Evolutionary conservation across 106 monocot species (phyloP).

Genomic region (Vanilla planifolia): DNA sequence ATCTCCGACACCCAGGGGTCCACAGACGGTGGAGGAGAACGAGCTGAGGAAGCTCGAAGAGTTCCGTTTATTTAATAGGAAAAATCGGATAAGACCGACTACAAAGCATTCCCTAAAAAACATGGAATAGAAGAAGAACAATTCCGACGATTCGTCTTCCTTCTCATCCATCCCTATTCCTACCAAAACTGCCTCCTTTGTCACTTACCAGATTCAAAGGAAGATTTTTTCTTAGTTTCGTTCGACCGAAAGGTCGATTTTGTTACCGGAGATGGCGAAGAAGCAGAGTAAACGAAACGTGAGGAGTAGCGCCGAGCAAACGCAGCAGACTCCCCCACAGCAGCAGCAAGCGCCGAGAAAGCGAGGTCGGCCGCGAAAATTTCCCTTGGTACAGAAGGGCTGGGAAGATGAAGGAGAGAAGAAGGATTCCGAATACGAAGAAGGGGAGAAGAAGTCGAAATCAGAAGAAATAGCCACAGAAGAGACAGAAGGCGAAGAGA

Average conservation of each 20-base stretch:
- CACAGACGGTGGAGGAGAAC: not conserved
- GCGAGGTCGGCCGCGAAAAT: not conserved
- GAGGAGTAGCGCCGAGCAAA: not conserved
- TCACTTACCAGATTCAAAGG: too few species aligned
- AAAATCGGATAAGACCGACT: not conserved
- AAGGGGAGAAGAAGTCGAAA: not conserved
- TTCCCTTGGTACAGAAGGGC: not conserved
- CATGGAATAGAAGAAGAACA: not conserved
- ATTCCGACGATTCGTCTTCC: not conserved
- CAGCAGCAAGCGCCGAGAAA: conserved; percentile 5
- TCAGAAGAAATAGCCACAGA: not conserved
- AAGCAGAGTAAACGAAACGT: conserved; percentile 1
- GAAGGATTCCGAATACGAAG: conserved; percentile 1
- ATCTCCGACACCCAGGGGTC: not conserved
- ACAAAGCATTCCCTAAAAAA: not conserved
- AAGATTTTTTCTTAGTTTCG: not conserved
- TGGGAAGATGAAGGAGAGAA: not conserved
- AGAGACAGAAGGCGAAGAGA: not conserved
- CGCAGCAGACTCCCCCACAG: too few species aligned
- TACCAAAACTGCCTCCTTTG: not conserved
- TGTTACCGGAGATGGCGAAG: not conserved
- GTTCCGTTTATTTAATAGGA: not conserved
- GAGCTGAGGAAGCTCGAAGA: not conserved
- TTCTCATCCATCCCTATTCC: not conserved
- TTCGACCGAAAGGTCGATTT: not conserved